A percentile compares a stretch with the other conserved stretches of the same genome.
Evolutionary conservation across 768 basidiomycete species (phyloP).

Genomic region (Amanita pseudoporphyria): DNA sequence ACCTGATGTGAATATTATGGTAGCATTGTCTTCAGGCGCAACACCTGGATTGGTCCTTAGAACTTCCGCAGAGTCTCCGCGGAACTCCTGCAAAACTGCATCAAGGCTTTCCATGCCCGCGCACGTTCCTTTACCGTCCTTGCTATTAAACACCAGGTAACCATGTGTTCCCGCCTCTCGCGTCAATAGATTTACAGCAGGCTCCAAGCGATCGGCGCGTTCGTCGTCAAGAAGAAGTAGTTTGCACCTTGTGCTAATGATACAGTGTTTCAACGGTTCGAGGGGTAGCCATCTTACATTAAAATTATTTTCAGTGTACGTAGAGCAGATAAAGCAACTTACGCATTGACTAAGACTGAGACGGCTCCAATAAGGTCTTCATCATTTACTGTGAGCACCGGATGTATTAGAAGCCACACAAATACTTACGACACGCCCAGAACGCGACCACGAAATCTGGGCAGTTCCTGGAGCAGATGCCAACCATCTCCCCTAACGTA

Average conservation of each 20-base stretch:
- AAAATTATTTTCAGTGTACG: not conserved
- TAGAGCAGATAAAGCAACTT: constrained; percentile 11
- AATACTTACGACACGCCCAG: constrained; percentile 36
- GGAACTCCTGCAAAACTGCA: constrained; percentile 23
- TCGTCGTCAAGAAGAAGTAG: constrained; percentile 38
- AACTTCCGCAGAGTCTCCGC: constrained; percentile 20
- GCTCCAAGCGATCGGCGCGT: constrained; percentile 29
- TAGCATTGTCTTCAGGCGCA: constrained; percentile 37
- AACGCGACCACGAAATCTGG: constrained; percentile 36
- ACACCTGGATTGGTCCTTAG: constrained; percentile 23
- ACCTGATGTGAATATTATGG: constrained; percentile 47
- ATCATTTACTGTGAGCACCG: not conserved
- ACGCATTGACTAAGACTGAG: constrained; percentile 38
- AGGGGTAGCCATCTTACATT: constrained; percentile 30
- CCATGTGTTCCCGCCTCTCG: constrained; percentile 22
- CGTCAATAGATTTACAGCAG: constrained; percentile 18
- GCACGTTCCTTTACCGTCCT: constrained; percentile 35
- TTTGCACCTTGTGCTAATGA: constrained; percentile 31
- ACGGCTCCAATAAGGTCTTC: constrained; percentile 40
- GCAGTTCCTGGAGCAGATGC: constrained; percentile 38
- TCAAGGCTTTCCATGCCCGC: constrained; percentile 30
- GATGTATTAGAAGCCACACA: not conserved
- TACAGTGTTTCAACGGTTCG: constrained; percentile 33
- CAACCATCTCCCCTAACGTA: constrained; percentile 30
- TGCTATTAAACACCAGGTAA: constrained; percentile 31